phyloP scores from a whole-genome alignment of 208 protist genomes.

The Trypanosoma lewisi region DNA sequence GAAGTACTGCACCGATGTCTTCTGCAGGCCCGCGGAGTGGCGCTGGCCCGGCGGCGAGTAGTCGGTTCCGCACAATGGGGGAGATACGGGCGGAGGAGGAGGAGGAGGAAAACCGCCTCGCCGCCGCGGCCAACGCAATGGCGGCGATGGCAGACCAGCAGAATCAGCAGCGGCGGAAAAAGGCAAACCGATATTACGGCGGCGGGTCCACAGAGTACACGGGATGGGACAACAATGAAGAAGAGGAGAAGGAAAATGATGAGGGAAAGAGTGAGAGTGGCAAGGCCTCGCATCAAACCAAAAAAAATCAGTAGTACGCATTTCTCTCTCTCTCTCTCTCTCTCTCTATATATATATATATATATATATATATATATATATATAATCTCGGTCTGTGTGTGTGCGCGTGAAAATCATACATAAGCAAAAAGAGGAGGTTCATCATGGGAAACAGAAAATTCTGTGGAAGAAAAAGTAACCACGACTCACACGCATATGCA shows the following conservation, averaged over 20 bases:
- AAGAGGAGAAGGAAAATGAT: constrained; percentile 17
- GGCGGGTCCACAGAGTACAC: constrained; percentile 59
- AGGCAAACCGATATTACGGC: constrained; percentile 68
- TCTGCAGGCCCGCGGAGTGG: not conserved
- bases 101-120: constrained; percentile 35
- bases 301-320: not conserved
- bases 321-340: constrained; percentile 13
- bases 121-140: constrained; percentile 16
- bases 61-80: constrained; percentile 40
- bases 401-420: no score
- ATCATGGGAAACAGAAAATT: no score
- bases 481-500: no score
- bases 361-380: constrained; percentile 9
- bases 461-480: no score
- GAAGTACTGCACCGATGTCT: not conserved
- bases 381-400: no score
- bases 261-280: constrained; percentile 18
- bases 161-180: constrained; percentile 22
- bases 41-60: not conserved
- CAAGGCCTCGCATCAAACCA: constrained; percentile 1
- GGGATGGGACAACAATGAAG: constrained; percentile 24
- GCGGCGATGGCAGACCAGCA: not conserved
- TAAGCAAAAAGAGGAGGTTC: no score
- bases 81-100: constrained; percentile 42
- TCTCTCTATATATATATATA: constrained; percentile 5